These are phyloP conservation scores for Pleurotus giganteus DNA, from an alignment of 768 basidiomycete genomes.

Conservation along the genomic window DNA sequence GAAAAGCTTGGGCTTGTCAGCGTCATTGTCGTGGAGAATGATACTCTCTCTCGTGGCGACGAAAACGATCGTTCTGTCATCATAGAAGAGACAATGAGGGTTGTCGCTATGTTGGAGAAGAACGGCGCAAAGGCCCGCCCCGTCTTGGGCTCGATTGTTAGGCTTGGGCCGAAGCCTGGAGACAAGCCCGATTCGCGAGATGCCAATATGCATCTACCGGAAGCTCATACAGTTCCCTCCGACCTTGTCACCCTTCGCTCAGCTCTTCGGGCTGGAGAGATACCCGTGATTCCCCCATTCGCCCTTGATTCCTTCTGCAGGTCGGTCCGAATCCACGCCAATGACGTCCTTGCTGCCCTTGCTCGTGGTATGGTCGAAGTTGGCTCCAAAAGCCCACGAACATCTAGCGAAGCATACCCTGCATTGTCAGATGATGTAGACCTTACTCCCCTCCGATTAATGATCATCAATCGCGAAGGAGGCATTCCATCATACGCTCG, in stretches of 20 bases:
- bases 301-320: constrained; percentile 90
- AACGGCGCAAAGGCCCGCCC: constrained; percentile 89
- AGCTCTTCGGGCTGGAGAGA: constrained; percentile 90
- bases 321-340: constrained; percentile 79
- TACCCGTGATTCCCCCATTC: constrained; percentile 92
- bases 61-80: constrained; percentile 65
- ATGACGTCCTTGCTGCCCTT: constrained; percentile 86
- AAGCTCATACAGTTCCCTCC: constrained; percentile 75
- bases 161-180: constrained; percentile 74
- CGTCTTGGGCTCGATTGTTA: constrained; percentile 80
- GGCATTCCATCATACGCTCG: constrained; percentile 98
- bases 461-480: constrained; percentile 97
- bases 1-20: constrained; percentile 95
- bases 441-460: constrained; percentile 90
- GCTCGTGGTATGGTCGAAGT: constrained; percentile 80
- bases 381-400: constrained; percentile 29
- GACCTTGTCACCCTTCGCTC: constrained; percentile 85
- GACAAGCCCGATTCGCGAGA: constrained; percentile 29
- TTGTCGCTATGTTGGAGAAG: constrained; percentile 78
- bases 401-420: constrained; percentile 31
- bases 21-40: constrained; percentile 93
- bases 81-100: constrained; percentile 80
- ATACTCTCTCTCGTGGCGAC: constrained; percentile 66
- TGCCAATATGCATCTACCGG: constrained; percentile 46
- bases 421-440: constrained; percentile 58